Percentiles rank a stretch among this genome's conserved stretches.
These are phyloP conservation scores for Dactylorhiza incarnata DNA, from an alignment of 106 monocot genomes.

Conservation along the genomic window DNA sequence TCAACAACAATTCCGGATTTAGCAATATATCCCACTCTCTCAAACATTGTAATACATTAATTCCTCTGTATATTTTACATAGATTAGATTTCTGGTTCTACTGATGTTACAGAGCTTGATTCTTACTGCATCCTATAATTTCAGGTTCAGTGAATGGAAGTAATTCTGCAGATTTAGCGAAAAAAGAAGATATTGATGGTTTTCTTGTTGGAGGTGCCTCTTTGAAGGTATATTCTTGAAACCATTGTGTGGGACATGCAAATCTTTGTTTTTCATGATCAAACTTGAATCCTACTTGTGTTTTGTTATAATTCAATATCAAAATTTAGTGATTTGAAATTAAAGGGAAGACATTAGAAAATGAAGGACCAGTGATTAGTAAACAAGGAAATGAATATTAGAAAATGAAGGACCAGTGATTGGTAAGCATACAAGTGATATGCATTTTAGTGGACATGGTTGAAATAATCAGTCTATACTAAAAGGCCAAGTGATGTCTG, in stretches of 20 bases:
- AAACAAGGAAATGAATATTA: too few relatives aligned
- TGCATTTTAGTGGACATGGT: too few relatives aligned
- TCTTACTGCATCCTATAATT: background rate
- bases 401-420: too few relatives aligned
- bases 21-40: too few relatives aligned
- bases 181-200: slow-evolving; percentile 31
- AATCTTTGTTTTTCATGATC: background rate
- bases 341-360: background rate
- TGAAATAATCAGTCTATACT: too few relatives aligned
- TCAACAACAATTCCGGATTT: too few relatives aligned
- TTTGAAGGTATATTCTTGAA: slow-evolving; percentile 17
- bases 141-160: slow-evolving; percentile 26
- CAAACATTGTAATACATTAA: too few relatives aligned
- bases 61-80: background rate
- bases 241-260: background rate
- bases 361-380: too few relatives aligned
- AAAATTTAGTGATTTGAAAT: background rate
- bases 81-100: background rate
- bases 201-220: slow-evolving; percentile 30
- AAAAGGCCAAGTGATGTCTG: too few relatives aligned
- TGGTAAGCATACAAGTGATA: too few relatives aligned
- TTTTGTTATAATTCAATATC: background rate
- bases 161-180: slow-evolving; percentile 19
- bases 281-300: background rate
- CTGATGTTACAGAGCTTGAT: background rate